phyloP scores from a whole-genome alignment of 495 filamentous ascomycete genomes.

The Cenococcum geophilum region DNA sequence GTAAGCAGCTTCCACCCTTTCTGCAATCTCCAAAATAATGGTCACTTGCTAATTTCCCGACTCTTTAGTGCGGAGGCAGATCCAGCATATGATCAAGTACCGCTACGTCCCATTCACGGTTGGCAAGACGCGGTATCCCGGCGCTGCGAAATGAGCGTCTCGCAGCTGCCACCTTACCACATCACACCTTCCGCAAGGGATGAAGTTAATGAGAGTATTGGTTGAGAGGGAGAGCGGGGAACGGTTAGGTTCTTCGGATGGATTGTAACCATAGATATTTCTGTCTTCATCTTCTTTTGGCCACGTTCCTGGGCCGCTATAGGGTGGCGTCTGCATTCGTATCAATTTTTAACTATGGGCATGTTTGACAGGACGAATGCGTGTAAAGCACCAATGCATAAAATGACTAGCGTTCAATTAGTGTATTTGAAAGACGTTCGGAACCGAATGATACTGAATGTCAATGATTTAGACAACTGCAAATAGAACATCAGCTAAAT shows the following conservation, averaged over 20 bases:
- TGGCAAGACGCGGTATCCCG: conserved; percentile 74
- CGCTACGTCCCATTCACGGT: conserved; percentile 95
- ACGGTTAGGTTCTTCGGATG: too few relatives aligned
- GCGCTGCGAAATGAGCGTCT: conserved; percentile 22
- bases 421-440: too few relatives aligned
- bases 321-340: background rate
- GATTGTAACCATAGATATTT: background rate
- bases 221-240: too few relatives aligned
- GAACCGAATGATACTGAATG: too few relatives aligned
- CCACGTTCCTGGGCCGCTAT: too few relatives aligned
- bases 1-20: conserved; percentile 48
- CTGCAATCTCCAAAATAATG: background rate
- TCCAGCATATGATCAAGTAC: conserved; percentile 99
- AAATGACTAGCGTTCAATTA: too few relatives aligned
- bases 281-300: background rate
- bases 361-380: background rate
- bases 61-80: conserved; percentile 82
- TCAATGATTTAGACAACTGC: too few relatives aligned
- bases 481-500: too few relatives aligned
- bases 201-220: too few relatives aligned
- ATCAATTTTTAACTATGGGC: background rate
- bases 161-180: background rate
- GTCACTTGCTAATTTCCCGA: background rate
- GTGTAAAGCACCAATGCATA: too few relatives aligned
- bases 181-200: too few relatives aligned